Base-by-base conservation (phyloP, 2,329 filamentous ascomycete species). In the Aphanoascus verrucosus region DNA sequence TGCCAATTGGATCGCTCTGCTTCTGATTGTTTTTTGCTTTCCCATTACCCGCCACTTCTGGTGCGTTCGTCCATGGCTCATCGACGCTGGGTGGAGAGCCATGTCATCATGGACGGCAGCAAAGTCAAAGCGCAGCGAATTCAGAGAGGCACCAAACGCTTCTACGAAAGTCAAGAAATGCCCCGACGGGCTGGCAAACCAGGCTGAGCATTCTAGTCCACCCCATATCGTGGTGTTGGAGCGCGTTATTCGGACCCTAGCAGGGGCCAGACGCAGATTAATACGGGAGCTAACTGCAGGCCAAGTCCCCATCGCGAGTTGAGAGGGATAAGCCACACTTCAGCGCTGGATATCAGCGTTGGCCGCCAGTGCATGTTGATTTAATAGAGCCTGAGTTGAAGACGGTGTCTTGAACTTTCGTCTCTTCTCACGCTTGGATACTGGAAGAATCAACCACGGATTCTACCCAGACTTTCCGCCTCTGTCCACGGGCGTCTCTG, bases 281-380 rank as follows among this genome's bases (percentile, higher is more conserved):
- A 35, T 42, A 51, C 49, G 49, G 41, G 40, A 23, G 14, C 17
- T 35, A 35, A 44, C 35, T 51, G 31, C 40, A 51, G 15, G 49
- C 49, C 40, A 51, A 49, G 28, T 35, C 31, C 38, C 31, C 19
- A 11, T 14, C 15, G 3, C 23, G 23, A n/a, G 9, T 31, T 37
- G 5, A 5, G 31, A 35, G 45, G 37, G 12, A 37, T 43, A 37
- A 51, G 49, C 49, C 49, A 51, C 49, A 35, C 23, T 35, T 51
- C 15, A 23, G 38, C 31, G 48, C 48, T 50, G 48, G 41, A 34
- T n/a, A 19, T 50, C 38, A 17, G 38, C 38, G 14, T 15, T 14
- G 9, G n/a, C 15, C 6, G 38, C 14, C 23, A 28, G 23, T 3
- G 23, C 23, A 28, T 28, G 7, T 3, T 28, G 23, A 5, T 17